phyloP scores from a whole-genome alignment of 2,329 filamentous ascomycete species.

The Mycosphaerella sp. region DNA sequence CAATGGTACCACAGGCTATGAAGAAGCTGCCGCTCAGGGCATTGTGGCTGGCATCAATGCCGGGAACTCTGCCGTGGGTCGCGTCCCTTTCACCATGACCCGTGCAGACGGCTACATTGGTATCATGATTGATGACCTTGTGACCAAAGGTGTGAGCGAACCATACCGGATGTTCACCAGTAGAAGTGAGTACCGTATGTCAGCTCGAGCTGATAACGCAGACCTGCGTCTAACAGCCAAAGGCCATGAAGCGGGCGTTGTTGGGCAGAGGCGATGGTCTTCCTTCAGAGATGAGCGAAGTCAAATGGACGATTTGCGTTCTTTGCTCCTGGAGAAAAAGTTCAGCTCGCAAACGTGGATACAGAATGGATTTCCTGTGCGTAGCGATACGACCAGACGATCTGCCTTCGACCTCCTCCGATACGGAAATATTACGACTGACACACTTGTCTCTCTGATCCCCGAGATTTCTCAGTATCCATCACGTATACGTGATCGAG shows the following conservation, averaged over 20 bases:
- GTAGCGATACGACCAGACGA: conserved; percentile 59
- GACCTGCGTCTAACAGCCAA: conserved; percentile 77
- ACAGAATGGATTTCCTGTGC: conserved; percentile 61
- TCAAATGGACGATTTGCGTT: conserved; percentile 58
- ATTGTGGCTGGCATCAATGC: conserved; percentile 91
- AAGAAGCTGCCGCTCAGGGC: conserved; percentile 92
- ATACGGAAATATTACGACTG: conserved; percentile 54
- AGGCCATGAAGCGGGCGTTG: conserved; percentile 69
- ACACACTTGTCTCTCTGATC: conserved; percentile 53
- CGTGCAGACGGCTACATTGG: conserved; percentile 93
- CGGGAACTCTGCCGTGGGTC: conserved; percentile 66
- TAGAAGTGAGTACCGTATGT: conserved; percentile 91
- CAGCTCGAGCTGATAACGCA: conserved; percentile 86
- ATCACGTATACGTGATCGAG: conserved; percentile 57
- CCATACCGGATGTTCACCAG: conserved; percentile 99
- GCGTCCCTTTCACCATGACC: conserved; percentile 61
- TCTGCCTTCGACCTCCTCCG: conserved; percentile 75
- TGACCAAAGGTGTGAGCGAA: conserved; percentile 94
- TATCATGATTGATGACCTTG: conserved; percentile 96
- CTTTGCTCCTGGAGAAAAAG: conserved; percentile 52
- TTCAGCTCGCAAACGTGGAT: conserved; percentile 62
- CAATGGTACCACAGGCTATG: conserved; percentile 96
- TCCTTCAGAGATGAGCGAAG: conserved; percentile 59
- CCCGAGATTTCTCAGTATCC: conserved; percentile 53
- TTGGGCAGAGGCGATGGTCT: conserved; percentile 72